Evolutionary conservation across 2,329 filamentous ascomycete species (phyloP), one percentile per base, ranked within the genome.

Genomic region (Verruconis gallopava): DNA sequence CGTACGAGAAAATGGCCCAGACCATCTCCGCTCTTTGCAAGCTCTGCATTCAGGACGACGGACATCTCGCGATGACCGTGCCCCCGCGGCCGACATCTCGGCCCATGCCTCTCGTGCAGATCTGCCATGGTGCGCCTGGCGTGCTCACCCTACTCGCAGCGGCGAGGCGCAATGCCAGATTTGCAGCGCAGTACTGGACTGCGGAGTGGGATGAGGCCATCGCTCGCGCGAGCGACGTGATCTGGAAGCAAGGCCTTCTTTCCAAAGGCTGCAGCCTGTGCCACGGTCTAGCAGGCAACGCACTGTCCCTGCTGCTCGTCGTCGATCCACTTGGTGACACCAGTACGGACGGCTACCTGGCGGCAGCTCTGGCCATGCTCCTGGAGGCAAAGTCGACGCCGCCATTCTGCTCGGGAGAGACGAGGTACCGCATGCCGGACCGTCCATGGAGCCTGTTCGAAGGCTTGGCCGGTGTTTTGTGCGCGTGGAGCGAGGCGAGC

Each of bases 401-500:
- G 5, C 38, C 38, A 9, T 40, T 40, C 35, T 49, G 55, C 11
- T 35, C 47, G 1, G 45, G 50, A 3, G 43, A 38, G 5, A 49
- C 55, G 5, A 39, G 51, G 2, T 46, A 42, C 22, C 14, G 37
- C 13, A 19, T 38, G 14, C 37, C 37, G 12, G 37, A 38, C 22
- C 6, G 12, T 15, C 60, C 62, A 4, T 64, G 57, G 40, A 55
- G 55, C 21, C 49, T 63, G 14, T 61, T 56, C 18, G 62, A 65
- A 40, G 62, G 62, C 2, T 49, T 65, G 5, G 50, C 61, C 1
- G 62, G 62, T 1, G 61, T 53, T 21, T 36, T 64, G 2, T 62
- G 59, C 44, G 62, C 62, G 4, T 65, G 62, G 62, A 53, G 59
- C 14, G 62, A 65, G 20, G 53, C 60, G 4, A 63, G 58, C 33